Evolutionary conservation across 148 eudicot genomes (phyloP).

Genomic region (Rhododendron griersonianum): DNA sequence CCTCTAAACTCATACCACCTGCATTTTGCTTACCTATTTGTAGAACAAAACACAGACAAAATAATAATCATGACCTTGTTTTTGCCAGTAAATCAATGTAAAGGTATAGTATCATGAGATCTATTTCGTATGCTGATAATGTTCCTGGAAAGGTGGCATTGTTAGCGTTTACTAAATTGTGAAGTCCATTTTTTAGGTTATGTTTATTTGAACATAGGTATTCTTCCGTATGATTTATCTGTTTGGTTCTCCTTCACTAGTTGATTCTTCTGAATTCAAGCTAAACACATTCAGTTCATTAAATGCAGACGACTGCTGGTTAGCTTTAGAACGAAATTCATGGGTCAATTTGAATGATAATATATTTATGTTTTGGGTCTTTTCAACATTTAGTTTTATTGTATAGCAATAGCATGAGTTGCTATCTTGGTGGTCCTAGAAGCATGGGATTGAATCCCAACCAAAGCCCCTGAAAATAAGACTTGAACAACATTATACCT

Average conservation of each 20-base stretch:
- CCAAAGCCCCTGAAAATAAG: background rate
- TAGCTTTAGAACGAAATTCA: constrained; percentile 30
- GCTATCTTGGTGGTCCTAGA: background rate
- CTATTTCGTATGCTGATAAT: too few species aligned
- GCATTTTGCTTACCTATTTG: too few species aligned
- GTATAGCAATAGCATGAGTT: background rate
- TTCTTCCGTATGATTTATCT: background rate
- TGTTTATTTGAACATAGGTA: constrained; percentile 79
- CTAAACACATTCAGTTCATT: constrained; percentile 1
- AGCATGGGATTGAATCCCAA: background rate
- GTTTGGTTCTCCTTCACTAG: background rate
- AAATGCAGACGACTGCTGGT: constrained; percentile 92
- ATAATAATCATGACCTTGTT: too few species aligned
- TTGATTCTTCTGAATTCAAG: background rate
- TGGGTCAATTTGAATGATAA: constrained; percentile 29
- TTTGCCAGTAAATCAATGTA: too few species aligned
- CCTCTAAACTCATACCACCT: too few species aligned
- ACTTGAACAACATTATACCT: background rate
- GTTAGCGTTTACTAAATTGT: too few species aligned
- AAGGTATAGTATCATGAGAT: too few species aligned
- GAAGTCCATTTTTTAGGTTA: constrained; percentile 41
- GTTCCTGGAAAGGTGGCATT: too few species aligned
- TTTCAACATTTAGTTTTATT: background rate
- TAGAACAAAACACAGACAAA: too few species aligned
- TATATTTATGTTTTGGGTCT: constrained; percentile 8